Conservation (phyloP, 1,284 basidiomycete species). For the Malassezia dermatis region DNA sequence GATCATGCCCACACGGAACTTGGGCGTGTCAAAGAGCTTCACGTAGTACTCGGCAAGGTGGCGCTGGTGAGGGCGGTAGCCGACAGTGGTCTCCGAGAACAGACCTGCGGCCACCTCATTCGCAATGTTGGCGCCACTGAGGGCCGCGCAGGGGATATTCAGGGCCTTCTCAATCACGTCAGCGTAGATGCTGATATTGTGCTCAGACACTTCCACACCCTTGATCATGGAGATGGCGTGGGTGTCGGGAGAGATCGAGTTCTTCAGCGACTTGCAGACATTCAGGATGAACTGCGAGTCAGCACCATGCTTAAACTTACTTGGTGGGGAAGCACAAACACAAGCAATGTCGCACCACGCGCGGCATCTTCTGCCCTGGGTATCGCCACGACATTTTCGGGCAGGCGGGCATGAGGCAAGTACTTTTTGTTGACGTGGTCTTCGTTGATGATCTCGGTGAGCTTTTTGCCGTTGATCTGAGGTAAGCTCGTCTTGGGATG, state of each 20-base stretch:
- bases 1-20: slow-evolving; percentile 54
- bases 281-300: slow-evolving; percentile 47
- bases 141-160: slow-evolving; percentile 52
- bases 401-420: slow-evolving; percentile 53
- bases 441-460: slow-evolving; percentile 54
- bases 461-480: slow-evolving; percentile 53
- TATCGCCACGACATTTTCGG: slow-evolving; percentile 53
- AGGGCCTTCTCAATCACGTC: slow-evolving; percentile 54
- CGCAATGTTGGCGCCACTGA: slow-evolving; percentile 57
- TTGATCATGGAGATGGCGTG: slow-evolving; percentile 49
- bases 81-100: slow-evolving; percentile 55
- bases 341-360: slow-evolving; percentile 53
- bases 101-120: slow-evolving; percentile 53
- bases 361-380: slow-evolving; percentile 52
- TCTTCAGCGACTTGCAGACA: slow-evolving; percentile 39
- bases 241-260: slow-evolving; percentile 34
- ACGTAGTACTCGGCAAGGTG: slow-evolving; percentile 33
- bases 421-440: slow-evolving; percentile 55
- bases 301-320: not conserved
- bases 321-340: slow-evolving; percentile 55
- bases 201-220: slow-evolving; percentile 48
- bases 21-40: slow-evolving; percentile 51
- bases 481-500: not conserved
- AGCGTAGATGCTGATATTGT: slow-evolving; percentile 55
- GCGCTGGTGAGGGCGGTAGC: slow-evolving; percentile 49